Evolutionary conservation across 2,329 filamentous ascomycete genomes (phyloP), one percentile per base, ranked within the genome.

Genomic region (Paecilomyces sp.): DNA sequence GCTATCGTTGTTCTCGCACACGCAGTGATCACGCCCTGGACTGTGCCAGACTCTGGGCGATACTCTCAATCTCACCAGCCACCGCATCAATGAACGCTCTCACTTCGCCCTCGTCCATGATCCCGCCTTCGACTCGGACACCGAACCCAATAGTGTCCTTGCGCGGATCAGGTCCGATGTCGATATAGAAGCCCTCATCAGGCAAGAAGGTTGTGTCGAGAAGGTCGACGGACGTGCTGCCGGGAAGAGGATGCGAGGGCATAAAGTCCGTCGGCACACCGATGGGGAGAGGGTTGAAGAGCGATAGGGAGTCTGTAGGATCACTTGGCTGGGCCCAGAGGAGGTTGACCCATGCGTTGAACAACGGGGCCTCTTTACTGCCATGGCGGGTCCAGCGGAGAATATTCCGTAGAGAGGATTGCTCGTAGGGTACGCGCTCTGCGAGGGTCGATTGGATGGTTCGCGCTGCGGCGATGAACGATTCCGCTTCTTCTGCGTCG

Each of bases 301-400:
- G 57, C 3, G 52, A 22, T 33, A 57, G 56, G 22, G 55, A 54
- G 11, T 41, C 24, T 1, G 62, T 59, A 3, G 62, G 54, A 3
- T 61, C 47, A 28, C 31, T 53, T 24, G 59, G 61, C 34, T 69
- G 66, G 55, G 65, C 65, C 69, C 68, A 73, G 31, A 74, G 63
- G 13, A 74, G 64, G 54, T 74, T 74, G 31, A 73, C 63, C 65
- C 66, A 72, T 2, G 67, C 64, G 52, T 74, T 72, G 64, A 74
- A 73, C 1, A 69, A 47, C 9, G 56, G 7, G 65, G 65, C 1
- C 31, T 30, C 4, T 60, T 54, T 3, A 53, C 41, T 22, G 51
- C 51, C 51, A 54, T 55, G 2, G 57, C 52, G 13, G 59, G 64
- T 53, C 65, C 65, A 69, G 13, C 33, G 41, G 3, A 68, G 61